These are phyloP conservation scores for Backusella westeae DNA, from an alignment of 192 early-diverging fungal species.

Conservation along the genomic window DNA sequence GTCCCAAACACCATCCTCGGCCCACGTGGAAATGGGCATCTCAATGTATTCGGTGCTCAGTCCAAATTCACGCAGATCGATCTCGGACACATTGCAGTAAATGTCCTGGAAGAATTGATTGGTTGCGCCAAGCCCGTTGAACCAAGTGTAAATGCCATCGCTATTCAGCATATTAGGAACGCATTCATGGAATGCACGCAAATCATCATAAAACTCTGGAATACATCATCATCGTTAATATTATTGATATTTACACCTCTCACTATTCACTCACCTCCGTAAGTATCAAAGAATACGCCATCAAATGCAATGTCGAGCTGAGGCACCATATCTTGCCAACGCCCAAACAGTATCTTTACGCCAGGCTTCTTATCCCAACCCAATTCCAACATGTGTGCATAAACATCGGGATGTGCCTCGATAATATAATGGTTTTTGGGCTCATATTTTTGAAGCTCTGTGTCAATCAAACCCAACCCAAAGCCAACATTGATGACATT, in stretches of 20 bases:
- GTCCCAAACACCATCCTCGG: conserved; percentile 81
- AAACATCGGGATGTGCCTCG: conserved; percentile 97
- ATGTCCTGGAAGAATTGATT: conserved; percentile 98
- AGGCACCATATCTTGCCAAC: conserved; percentile 88
- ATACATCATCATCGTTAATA: too few relatives aligned
- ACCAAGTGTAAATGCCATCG: conserved; percentile 88
- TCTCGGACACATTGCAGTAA: conserved; percentile 79
- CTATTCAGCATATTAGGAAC: conserved; percentile 71
- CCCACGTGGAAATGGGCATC: conserved; percentile 69
- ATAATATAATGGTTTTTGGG: conserved; percentile 86
- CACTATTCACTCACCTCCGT: conserved; percentile 47
- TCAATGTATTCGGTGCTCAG: conserved; percentile 71
- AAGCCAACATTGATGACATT: conserved; percentile 80
- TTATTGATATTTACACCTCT: too few relatives aligned
- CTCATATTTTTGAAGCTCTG: conserved; percentile 67
- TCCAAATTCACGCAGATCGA: conserved; percentile 80
- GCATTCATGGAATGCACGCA: conserved; percentile 67
- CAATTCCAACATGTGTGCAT: conserved; percentile 75
- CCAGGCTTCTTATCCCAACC: conserved; percentile 87
- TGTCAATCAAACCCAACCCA: conserved; percentile 91
- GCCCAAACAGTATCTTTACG: conserved; percentile 84
- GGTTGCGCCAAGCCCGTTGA: conserved; percentile 92
- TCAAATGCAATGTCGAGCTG: conserved; percentile 75
- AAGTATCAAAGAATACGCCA: conserved; percentile 95
- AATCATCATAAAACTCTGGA: conserved; percentile 88